Conservation (phyloP, 129 eudicot genomes). For the Apium graveolens region DNA sequence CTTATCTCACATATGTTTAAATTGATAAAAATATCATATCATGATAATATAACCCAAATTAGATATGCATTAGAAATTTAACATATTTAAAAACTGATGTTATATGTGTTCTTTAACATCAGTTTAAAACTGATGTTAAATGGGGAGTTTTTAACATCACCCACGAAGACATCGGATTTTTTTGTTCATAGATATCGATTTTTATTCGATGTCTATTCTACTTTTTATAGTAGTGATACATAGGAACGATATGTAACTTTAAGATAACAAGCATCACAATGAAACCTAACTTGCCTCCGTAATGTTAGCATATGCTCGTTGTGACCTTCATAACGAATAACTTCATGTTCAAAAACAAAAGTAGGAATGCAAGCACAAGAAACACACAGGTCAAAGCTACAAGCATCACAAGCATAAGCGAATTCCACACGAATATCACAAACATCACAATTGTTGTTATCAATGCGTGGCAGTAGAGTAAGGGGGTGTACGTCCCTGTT, state of each 20-base stretch:
- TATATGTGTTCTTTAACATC: too few relatives aligned
- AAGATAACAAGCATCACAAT: background rate
- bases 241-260: background rate
- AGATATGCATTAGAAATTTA: too few relatives aligned
- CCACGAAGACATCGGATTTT: too few relatives aligned
- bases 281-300: background rate
- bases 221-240: too few relatives aligned
- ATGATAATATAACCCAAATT: too few relatives aligned
- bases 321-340: background rate
- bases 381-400: background rate
- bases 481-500: background rate
- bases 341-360: background rate
- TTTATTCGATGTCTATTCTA: too few relatives aligned
- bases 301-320: background rate
- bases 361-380: background rate
- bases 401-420: background rate
- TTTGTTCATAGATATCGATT: too few relatives aligned
- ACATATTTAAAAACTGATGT: too few relatives aligned
- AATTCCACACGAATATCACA: background rate
- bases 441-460: background rate
- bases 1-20: too few relatives aligned
- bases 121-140: too few relatives aligned
- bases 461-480: background rate
- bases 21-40: too few relatives aligned
- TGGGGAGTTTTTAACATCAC: too few relatives aligned